Base-by-base conservation (phyloP, 2,329 filamentous ascomycete genomes). In the Ophiostoma piceae region DNA sequence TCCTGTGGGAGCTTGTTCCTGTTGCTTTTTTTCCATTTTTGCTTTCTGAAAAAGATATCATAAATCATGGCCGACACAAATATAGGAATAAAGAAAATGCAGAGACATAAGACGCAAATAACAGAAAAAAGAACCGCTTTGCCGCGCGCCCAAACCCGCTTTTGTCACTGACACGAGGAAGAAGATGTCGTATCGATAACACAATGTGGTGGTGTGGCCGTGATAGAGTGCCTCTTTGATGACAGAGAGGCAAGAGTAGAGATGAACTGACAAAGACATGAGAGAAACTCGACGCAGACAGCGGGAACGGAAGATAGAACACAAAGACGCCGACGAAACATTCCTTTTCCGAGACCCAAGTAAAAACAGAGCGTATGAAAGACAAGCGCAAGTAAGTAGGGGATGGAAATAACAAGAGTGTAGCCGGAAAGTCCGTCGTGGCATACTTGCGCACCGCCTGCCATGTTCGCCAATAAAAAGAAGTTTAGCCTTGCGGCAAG, bases 401-500 rank as follows among this genome's bases (percentile, higher is more conserved):
- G 67, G 26, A 67, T 47, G 68, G 70, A 71, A 69, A 69, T 67
- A 72, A 73, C 69, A 67, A n/a, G 68, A 47, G 67, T 60, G 35
- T 8, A 65, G 19, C 62, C 60, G 60, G 70, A 41, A 65, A 51
- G 67, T 69, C 71, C 19, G 76, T 80, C 79, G 76, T 80, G 75
- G 79, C 75, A 76, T 80, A 79, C 76, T 78, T 73, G 79, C 65
- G 76, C 80, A 77, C 77, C 76, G 75, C 77, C 71, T 71, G 79
- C 19, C 78, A 80, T 75, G 78, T 80, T 79, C 79, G 80, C 80
- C 79, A 79, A 81, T 80, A 80, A 79, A 80, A 79, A 66, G 68
- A 70, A 72, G 37, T 71, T 80, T 78, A 85, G 85, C 85, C 84
- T 88, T 82, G 85, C 84, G 84, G 85, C 84, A 85, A 84, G 82